Evolutionary conservation across 495 filamentous ascomycete genomes (phyloP), one percentile per base, ranked within the genome.

Genomic region (Pyrenula aspistea): DNA sequence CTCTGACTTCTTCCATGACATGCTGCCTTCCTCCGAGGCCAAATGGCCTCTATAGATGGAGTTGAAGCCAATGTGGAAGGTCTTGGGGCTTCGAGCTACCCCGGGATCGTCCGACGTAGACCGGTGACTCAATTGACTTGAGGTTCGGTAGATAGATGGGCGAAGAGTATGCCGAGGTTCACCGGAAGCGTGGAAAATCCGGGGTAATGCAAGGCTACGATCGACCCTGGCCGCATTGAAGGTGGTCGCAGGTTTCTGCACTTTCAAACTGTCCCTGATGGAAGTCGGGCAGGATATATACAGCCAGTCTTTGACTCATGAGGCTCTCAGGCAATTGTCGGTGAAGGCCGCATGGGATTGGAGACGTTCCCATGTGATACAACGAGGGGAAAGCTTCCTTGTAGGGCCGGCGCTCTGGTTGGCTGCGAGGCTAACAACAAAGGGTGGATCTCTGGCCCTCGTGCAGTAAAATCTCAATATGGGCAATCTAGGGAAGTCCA

Each of bases 1-100:
- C 72, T 93, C 88, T 55, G 88, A 85, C 71, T 80, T 82, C 77
- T 86, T 95, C 91, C 91, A 96, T 74, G 81, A 78, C 87, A 91
- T 91, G 59, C 64, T 84, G 74, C 57, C 49, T 20, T 24, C 10
- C 56, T 19, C 57, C 55, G 51, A 61, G 68, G 69, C 68, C 68
- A 60, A 63, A 53, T 55, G 68, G 67, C 68, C 68, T 55, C 56
- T 63, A 36, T 42, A 42, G 15, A 42, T 4, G 31, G 31, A 42
- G 31, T 15, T 42, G 31, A 42, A 42, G 31, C 31, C 31, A 42
- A 42, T 42, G 4, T 15, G 31, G 4, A 15, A 42, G 4, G 31
- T 42, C 15, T 42, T n/a, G n/a, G n/a, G 31, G 8, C 15, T 42
- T 4, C 15, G 31, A 15, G 4, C 31, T 4, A 42, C 31, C 31